Evolutionary conservation across 2,329 filamentous ascomycete species (phyloP).

Genomic region (Fonsecaea nubica): DNA sequence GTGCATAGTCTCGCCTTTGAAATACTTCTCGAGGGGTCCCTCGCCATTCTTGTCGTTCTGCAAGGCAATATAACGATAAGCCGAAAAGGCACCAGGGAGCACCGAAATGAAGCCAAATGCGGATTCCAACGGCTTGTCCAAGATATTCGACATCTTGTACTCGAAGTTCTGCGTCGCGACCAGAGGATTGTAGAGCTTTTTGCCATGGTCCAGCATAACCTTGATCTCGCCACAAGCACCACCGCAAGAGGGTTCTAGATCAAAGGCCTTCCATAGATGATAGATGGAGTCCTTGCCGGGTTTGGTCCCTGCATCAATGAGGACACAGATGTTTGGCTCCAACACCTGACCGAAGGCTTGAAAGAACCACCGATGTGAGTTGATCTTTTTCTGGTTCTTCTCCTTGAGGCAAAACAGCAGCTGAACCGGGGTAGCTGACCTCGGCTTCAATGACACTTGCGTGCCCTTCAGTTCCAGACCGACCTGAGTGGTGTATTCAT

Average conservation of each 20-base stretch:
- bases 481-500: slow-evolving; percentile 70
- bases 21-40: slow-evolving; percentile 94
- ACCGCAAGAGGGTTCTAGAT: slow-evolving; percentile 95
- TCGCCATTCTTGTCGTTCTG: slow-evolving; percentile 96
- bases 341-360: slow-evolving; percentile 91
- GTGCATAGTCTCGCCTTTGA: slow-evolving; percentile 94
- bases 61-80: slow-evolving; percentile 90
- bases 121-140: slow-evolving; percentile 96
- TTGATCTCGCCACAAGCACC: slow-evolving; percentile 99
- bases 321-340: slow-evolving; percentile 94
- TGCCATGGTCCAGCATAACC: slow-evolving; percentile 87
- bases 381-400: slow-evolving; percentile 99
- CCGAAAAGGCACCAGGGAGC: slow-evolving; percentile 96
- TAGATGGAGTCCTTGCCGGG: slow-evolving; percentile 95
- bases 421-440: slow-evolving; percentile 85
- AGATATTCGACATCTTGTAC: slow-evolving; percentile 99
- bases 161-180: slow-evolving; percentile 98
- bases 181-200: slow-evolving; percentile 88
- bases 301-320: slow-evolving; percentile 94
- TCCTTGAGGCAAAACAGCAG: slow-evolving; percentile 98
- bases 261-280: slow-evolving; percentile 97
- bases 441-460: slow-evolving; percentile 81
- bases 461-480: slow-evolving; percentile 88
- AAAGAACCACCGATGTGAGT: slow-evolving; percentile 99
- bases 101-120: slow-evolving; percentile 98